Base-by-base conservation (phyloP, 768 basidiomycete species). In the Heimioporus sp. region DNA sequence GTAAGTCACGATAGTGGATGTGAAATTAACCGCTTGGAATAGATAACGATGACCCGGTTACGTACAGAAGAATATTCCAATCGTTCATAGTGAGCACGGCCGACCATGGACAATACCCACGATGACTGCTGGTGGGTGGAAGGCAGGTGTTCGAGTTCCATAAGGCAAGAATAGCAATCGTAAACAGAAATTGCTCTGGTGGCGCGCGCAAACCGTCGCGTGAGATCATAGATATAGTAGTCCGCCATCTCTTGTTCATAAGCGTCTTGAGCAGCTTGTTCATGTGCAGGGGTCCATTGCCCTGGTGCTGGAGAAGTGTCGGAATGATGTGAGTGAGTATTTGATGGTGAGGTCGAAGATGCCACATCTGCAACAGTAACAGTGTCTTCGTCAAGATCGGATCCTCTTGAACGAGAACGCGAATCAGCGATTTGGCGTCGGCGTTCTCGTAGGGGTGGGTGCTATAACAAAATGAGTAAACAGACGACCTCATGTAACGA, bases 41-140 rank as follows among this genome's bases (percentile, higher is more conserved):
- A 51, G 41, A 57, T 37, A 36, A 40, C 43, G 46, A 47, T 12
- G 49, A 44, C 46, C 28, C 50, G 28, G 49, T 71, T 55, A 69
- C 92, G 68, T 73, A 98, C 95, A 72, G 86, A 81, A 55, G 82
- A 76, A 73, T 97, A 98, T 64, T 98, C 87, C 54, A 87, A 80
- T 68, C 82, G 79, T 70, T 98, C 97, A 69, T 92, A 97, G 65
- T 92, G 86, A 46, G 90, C 90, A 67, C 85, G 83, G 12, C 90
- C 97, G 13, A 89, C 79, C 78, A 95, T 82, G 16, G 86, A 82
- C 62, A 94, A 75, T 40, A 90, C 87, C 76, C 82, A 87, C 47
- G 87, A 78, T 36, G 87, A 87, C 50, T 81, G 75, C 65, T 89
- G 85, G 52, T 96, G 86, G 46, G 76, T 77, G 51, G 76, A 71